phyloP scores from a whole-genome alignment of 208 protist genomes.

The Angomonas ambiguus region DNA sequence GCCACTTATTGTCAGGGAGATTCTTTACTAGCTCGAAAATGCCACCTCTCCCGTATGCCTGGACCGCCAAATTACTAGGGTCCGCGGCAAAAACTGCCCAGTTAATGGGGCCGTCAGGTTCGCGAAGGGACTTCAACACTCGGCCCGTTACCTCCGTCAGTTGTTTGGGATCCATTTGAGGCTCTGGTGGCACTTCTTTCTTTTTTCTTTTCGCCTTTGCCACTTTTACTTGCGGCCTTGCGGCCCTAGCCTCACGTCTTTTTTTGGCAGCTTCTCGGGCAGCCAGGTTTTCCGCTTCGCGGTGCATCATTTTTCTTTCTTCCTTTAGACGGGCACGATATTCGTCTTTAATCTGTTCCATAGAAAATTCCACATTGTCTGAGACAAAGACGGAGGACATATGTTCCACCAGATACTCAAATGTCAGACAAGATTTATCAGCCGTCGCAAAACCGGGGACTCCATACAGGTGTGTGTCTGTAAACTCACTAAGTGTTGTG shows the following conservation, averaged over 20 bases:
- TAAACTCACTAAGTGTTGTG: slow-evolving; percentile 56
- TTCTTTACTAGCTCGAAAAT: slow-evolving; percentile 77
- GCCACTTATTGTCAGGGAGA: slow-evolving; percentile 63
- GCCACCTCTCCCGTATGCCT: slow-evolving; percentile 53
- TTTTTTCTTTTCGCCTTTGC: too few relatives aligned
- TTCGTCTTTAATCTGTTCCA: slow-evolving; percentile 71
- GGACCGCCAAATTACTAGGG: slow-evolving; percentile 28
- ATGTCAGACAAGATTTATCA: slow-evolving; percentile 51
- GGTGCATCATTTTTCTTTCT: slow-evolving; percentile 58
- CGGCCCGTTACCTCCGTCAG: slow-evolving; percentile 22
- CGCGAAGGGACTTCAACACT: slow-evolving; percentile 51
- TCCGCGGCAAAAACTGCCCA: slow-evolving; percentile 74
- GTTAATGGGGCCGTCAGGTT: slow-evolving; percentile 67
- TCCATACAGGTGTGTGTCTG: slow-evolving; percentile 34
- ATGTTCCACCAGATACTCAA: slow-evolving; percentile 55
- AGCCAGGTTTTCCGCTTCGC: slow-evolving; percentile 10
- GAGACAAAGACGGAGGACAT: slow-evolving; percentile 71
- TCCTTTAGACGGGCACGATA: slow-evolving; percentile 53
- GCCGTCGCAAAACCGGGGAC: slow-evolving; percentile 61
- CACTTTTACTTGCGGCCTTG: slow-evolving; percentile 15
- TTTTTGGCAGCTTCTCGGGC: slow-evolving; percentile 15
- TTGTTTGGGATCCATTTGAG: slow-evolving; percentile 13
- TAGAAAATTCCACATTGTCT: slow-evolving; percentile 65
- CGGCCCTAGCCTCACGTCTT: not conserved
- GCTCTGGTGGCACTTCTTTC: slow-evolving; percentile 10